These are phyloP conservation scores for Agaricus subrufescens DNA, from an alignment of 768 basidiomycete genomes.

Conservation along the genomic window DNA sequence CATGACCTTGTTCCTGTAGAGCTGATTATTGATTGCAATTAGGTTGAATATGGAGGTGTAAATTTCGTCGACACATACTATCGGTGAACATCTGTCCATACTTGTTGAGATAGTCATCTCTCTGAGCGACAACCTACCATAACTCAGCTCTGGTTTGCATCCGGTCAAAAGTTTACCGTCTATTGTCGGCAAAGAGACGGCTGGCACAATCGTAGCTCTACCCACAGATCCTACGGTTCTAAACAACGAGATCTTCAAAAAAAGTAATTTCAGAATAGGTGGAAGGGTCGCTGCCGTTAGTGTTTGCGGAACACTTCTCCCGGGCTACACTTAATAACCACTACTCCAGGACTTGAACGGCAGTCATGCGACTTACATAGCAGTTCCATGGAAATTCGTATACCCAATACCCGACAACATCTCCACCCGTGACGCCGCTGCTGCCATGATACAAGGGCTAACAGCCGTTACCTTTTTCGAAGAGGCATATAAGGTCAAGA, in stretches of 20 bases:
- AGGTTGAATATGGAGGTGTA: conserved; percentile 74
- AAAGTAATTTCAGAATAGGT: conserved; percentile 63
- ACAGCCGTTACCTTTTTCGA: conserved; percentile 76
- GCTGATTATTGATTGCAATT: background rate
- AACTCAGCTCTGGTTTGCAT: conserved; percentile 58
- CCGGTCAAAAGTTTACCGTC: conserved; percentile 53
- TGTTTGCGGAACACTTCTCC: background rate
- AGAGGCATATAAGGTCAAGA: conserved; percentile 82
- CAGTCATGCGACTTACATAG: conserved; percentile 68
- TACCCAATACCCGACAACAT: conserved; percentile 63
- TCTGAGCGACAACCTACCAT: background rate
- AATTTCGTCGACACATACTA: conserved; percentile 89
- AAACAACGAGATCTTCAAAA: conserved; percentile 57
- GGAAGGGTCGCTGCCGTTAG: conserved; percentile 67
- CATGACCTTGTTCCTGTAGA: background rate
- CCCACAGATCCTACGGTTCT: conserved; percentile 66
- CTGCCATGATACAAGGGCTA: conserved; percentile 66
- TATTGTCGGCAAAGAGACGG: conserved; percentile 71
- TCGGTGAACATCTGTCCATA: conserved; percentile 35
- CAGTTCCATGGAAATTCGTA: conserved; percentile 56
- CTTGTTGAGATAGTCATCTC: background rate
- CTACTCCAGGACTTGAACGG: conserved; percentile 37
- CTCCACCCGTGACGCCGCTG: conserved; percentile 59
- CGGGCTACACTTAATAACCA: background rate
- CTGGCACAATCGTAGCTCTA: conserved; percentile 71